Evolutionary conservation across 164 flowering plant species (phyloP).

Genomic region (Vitis rupestris): DNA sequence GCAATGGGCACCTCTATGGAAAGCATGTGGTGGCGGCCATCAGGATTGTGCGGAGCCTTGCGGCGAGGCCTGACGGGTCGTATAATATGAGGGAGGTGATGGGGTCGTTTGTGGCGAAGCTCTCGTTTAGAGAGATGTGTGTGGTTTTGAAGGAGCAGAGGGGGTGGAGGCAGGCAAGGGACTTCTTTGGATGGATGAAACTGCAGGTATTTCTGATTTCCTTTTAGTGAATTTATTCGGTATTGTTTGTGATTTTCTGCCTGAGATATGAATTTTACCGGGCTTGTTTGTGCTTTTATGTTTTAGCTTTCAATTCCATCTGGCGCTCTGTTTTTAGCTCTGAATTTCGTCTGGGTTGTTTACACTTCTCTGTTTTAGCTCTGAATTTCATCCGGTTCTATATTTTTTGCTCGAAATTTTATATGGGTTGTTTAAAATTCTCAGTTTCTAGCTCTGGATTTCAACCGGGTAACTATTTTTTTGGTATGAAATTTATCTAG

Average conservation of each 20-base stretch:
- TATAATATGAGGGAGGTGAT: slow-evolving; percentile 73
- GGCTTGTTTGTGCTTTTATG: no score
- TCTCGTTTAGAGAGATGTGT: slow-evolving; percentile 88
- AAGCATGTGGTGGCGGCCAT: slow-evolving; percentile 91
- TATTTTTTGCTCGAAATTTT: no score
- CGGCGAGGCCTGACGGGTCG: slow-evolving; percentile 16
- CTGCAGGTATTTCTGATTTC: slow-evolving; percentile 47
- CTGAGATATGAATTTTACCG: no score
- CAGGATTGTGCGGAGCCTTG: slow-evolving; percentile 50
- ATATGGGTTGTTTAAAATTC: no score
- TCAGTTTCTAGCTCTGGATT: no score
- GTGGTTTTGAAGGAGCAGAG: slow-evolving; percentile 89
- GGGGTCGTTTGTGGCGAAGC: slow-evolving; percentile 68
- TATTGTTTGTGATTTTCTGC: not conserved
- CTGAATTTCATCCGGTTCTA: no score
- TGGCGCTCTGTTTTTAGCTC: no score
- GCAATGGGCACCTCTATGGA: slow-evolving; percentile 82
- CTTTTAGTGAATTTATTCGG: not conserved
- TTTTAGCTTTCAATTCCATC: no score
- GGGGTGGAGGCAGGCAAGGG: slow-evolving; percentile 82
- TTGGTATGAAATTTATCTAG: no score
- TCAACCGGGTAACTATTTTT: no score
- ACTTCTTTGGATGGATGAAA: slow-evolving; percentile 95
- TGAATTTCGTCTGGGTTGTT: no score
- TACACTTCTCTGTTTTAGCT: no score